A percentile compares a stretch with the other conserved stretches of the same genome.
These are phyloP conservation scores for Metschnikowia anglica DNA, from an alignment of 805 yeast species.

Conservation along the genomic window DNA sequence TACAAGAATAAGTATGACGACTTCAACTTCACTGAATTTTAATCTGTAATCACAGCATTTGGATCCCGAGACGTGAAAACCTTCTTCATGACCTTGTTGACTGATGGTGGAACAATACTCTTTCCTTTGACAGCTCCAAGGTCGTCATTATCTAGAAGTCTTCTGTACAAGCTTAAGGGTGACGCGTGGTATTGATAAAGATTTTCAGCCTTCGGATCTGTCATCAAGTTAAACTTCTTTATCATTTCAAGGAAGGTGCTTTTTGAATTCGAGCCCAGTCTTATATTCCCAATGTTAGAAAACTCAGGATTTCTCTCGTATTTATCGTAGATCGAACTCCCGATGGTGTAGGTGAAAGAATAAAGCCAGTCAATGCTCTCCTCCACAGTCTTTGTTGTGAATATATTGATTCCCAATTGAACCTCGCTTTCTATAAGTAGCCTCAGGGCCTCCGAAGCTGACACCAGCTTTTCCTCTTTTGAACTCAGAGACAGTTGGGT, in stretches of 20 bases:
- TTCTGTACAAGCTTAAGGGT: conserved; percentile 32
- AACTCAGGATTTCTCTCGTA: conserved; percentile 52
- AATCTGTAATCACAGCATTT: conserved; percentile 32
- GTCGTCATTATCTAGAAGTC: conserved; percentile 24
- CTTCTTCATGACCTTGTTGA: conserved; percentile 47
- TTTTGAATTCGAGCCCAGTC: conserved; percentile 50
- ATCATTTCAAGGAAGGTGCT: conserved; percentile 51
- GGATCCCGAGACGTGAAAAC: conserved; percentile 54
- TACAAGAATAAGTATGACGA: not conserved
- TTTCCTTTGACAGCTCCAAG: conserved; percentile 42
- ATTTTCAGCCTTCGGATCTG: conserved; percentile 48
- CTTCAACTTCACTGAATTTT: not conserved
- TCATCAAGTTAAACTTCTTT: conserved; percentile 58
- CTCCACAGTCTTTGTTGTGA: conserved; percentile 45
- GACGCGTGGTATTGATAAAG: conserved; percentile 43
- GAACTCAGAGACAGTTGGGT: conserved; percentile 1
- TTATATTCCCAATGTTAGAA: conserved; percentile 54
- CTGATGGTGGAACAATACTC: conserved; percentile 48
- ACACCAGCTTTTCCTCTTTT: conserved; percentile 9
- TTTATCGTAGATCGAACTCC: conserved; percentile 50
- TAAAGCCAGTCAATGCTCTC: conserved; percentile 55
- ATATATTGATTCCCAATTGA: conserved; percentile 47
- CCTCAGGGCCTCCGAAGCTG: conserved; percentile 38
- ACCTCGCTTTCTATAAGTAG: conserved; percentile 48
- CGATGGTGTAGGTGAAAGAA: conserved; percentile 56